A percentile compares a stretch with the other conserved stretches of the same genome.
These are phyloP conservation scores for Brassica incana DNA, from an alignment of 345 rosid species.

Conservation along the genomic window DNA sequence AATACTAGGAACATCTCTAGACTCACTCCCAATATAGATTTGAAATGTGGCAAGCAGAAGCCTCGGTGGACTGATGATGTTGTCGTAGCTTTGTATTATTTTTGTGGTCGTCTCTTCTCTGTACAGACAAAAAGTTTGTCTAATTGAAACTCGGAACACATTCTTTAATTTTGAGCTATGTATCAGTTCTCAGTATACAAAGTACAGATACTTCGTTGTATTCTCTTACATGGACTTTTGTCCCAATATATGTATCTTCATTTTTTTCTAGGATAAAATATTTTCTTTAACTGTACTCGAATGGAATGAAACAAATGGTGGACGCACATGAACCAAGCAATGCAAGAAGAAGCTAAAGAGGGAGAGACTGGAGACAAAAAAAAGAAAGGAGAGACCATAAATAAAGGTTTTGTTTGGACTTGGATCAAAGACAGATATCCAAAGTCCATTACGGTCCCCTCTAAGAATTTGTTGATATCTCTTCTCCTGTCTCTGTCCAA, in stretches of 20 bases:
- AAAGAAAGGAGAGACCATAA: neutral
- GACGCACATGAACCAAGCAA: neutral
- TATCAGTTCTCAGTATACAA: constrained; percentile 12
- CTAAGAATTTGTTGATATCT: neutral
- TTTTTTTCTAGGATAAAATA: neutral
- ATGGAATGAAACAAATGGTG: neutral
- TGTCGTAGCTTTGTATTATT: constrained; percentile 26
- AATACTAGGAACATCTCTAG: constrained; percentile 42
- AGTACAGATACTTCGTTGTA: constrained; percentile 8
- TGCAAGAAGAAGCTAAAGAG: neutral
- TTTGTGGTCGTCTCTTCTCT: constrained; percentile 21
- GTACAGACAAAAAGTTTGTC: constrained; percentile 38
- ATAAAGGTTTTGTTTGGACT: neutral
- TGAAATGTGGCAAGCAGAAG: constrained; percentile 16
- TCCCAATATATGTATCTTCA: constrained; percentile 33
- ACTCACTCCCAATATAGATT: constrained; percentile 4
- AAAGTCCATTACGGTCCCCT: neutral
- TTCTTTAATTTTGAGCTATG: constrained; percentile 14
- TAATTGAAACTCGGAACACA: constrained; percentile 17
- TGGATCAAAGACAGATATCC: neutral
- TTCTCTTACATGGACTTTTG: constrained; percentile 7
- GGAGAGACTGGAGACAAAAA: neutral
- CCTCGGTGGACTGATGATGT: constrained; percentile 18
- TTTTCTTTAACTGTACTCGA: neutral
- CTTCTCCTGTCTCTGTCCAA: neutral